Evolutionary conservation across 2,329 filamentous ascomycete species (phyloP).

Genomic region (Penicillium sp.): DNA sequence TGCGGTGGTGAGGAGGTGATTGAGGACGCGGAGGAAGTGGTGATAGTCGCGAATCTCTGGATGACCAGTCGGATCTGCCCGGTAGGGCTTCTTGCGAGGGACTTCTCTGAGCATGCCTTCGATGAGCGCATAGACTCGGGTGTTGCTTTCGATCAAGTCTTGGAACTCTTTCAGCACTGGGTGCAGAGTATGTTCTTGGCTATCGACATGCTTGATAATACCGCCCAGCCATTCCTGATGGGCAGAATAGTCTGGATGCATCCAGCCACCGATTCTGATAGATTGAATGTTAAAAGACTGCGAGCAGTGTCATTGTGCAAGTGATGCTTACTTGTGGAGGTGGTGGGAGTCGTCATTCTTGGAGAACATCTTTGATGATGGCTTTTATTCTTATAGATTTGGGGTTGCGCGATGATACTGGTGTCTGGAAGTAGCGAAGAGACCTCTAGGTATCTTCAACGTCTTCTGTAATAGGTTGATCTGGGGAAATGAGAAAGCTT

Average conservation of each 20-base stretch:
- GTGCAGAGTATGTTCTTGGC: slow-evolving; percentile 49
- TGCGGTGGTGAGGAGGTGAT: slow-evolving; percentile 47
- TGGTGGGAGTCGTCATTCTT: slow-evolving; percentile 8
- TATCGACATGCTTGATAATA: slow-evolving; percentile 56
- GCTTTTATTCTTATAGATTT: too few relatives aligned
- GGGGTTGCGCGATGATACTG: background rate
- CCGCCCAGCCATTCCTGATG: slow-evolving; percentile 63
- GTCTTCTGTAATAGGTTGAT: background rate
- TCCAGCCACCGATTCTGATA: slow-evolving; percentile 57
- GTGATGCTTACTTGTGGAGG: slow-evolving; percentile 15
- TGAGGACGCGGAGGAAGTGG: slow-evolving; percentile 66
- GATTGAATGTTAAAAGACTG: background rate
- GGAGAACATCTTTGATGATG: background rate
- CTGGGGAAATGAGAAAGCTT: slow-evolving; percentile 7
- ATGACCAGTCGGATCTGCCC: slow-evolving; percentile 59
- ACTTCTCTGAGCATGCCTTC: slow-evolving; percentile 67
- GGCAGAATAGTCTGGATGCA: slow-evolving; percentile 61
- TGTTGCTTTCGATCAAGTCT: slow-evolving; percentile 61
- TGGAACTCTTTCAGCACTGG: slow-evolving; percentile 65
- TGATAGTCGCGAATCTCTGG: slow-evolving; percentile 64
- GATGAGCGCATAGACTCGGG: slow-evolving; percentile 66
- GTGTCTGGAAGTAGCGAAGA: background rate
- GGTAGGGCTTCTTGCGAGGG: slow-evolving; percentile 59
- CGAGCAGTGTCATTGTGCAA: background rate
- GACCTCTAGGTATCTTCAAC: background rate